Percentiles rank a stretch among this genome's conserved stretches.
phyloP scores from a whole-genome alignment of 495 filamentous ascomycete genomes.

The Chlorociboria aeruginascens region DNA sequence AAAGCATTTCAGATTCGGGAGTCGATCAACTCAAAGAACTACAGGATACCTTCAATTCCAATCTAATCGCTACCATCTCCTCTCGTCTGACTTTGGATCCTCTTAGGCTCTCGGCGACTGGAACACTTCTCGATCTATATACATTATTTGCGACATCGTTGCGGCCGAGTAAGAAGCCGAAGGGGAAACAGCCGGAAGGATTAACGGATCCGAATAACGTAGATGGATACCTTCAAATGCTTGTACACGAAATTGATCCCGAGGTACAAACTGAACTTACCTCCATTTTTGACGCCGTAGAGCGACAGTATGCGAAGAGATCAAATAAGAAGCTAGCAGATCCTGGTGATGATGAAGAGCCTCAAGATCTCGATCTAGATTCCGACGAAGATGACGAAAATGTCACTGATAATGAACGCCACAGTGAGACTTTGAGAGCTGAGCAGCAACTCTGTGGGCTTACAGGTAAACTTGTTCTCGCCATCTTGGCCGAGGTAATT shows the following conservation, averaged over 20 bases:
- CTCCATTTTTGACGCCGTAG: conserved; percentile 59
- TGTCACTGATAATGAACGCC: conserved; percentile 37
- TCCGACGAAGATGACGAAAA: conserved; percentile 49
- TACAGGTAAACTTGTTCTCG: conserved; percentile 69
- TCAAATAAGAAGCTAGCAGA: conserved; percentile 51
- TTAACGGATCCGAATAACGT: conserved; percentile 11
- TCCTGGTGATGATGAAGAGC: conserved; percentile 55
- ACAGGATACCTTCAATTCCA: conserved; percentile 42
- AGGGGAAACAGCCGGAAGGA: conserved; percentile 5
- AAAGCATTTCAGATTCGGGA: conserved; percentile 34
- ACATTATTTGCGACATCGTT: conserved; percentile 62
- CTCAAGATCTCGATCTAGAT: conserved; percentile 44
- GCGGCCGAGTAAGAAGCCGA: conserved; percentile 29
- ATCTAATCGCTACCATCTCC: conserved; percentile 54
- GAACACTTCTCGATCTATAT: conserved; percentile 66
- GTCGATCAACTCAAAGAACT: conserved; percentile 46
- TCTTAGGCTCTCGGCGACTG: conserved; percentile 61
- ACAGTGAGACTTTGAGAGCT: conserved; percentile 50
- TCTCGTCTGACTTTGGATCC: conserved; percentile 55
- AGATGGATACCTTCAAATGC: conserved; percentile 41
- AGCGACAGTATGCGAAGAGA: conserved; percentile 63
- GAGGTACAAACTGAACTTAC: conserved; percentile 50
- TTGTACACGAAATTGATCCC: conserved; percentile 50
- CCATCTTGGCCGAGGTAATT: conserved; percentile 58
- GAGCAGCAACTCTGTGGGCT: conserved; percentile 79